These are phyloP conservation scores for Dalbergia cultrata DNA, from an alignment of 306 rosid genomes.

Conservation along the genomic window DNA sequence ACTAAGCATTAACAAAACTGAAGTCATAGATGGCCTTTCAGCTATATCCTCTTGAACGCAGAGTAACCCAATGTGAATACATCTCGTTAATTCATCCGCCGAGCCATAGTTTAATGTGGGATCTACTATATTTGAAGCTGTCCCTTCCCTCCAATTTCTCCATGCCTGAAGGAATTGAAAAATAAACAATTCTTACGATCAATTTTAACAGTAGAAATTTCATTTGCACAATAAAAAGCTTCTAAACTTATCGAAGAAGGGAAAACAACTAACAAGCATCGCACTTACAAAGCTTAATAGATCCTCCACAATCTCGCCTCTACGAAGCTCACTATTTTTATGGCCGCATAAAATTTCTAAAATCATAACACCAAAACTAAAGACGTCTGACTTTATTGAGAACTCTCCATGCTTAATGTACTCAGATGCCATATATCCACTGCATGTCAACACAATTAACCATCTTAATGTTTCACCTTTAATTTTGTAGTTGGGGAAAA, in stretches of 20 bases:
- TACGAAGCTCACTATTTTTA: constrained; percentile 27
- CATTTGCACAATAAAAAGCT: neutral
- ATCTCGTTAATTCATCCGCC: constrained; percentile 49
- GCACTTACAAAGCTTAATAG: constrained; percentile 59
- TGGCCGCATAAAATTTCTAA: constrained; percentile 63
- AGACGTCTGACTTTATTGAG: constrained; percentile 60
- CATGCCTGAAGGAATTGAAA: constrained; percentile 51
- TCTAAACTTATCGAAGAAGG: neutral
- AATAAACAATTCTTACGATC: neutral
- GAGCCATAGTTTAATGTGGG: constrained; percentile 24
- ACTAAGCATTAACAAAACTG: constrained; percentile 54
- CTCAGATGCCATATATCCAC: constrained; percentile 74
- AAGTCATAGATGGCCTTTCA: constrained; percentile 62
- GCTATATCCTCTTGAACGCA: constrained; percentile 60
- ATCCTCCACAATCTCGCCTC: constrained; percentile 38
- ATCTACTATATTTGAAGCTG: constrained; percentile 50
- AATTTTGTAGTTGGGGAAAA: neutral
- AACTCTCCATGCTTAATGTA: constrained; percentile 53
- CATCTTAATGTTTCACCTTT: neutral
- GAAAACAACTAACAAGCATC: neutral
- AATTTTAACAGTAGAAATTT: neutral
- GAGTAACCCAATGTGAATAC: constrained; percentile 67
- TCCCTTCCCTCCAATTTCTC: constrained; percentile 64
- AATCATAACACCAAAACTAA: constrained; percentile 59
- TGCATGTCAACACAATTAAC: neutral